phyloP scores from a whole-genome alignment of 371 early-diverging fungal species.

The Mortierella sp. region DNA sequence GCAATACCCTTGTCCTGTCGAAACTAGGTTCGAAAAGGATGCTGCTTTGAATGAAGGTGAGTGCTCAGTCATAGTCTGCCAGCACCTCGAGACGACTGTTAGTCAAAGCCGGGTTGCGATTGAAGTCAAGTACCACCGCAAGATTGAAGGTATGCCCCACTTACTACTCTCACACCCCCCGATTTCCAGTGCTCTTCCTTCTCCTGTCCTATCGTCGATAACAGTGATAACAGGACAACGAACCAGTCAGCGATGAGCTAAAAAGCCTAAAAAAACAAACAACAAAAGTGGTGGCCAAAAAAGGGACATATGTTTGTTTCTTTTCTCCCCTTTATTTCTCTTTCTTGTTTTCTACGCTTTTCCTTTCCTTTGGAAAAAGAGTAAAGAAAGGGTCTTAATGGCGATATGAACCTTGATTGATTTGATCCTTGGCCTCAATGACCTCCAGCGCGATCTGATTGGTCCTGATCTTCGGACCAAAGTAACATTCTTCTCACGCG shows the following conservation, averaged over 20 bases:
- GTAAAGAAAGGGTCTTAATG: background rate
- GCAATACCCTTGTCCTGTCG: background rate
- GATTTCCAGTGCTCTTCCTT: background rate
- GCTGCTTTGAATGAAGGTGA: constrained; percentile 61
- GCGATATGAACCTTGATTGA: constrained; percentile 26
- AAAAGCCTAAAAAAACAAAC: background rate
- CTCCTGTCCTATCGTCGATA: background rate
- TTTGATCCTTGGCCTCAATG: constrained; percentile 11
- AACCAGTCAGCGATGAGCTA: background rate
- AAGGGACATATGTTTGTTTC: background rate
- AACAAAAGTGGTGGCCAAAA: constrained; percentile 5
- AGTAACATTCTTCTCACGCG: constrained; percentile 8
- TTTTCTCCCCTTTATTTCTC: background rate
- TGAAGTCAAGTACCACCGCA: constrained; percentile 71
- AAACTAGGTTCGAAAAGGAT: constrained; percentile 67
- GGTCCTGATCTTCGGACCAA: constrained; percentile 15
- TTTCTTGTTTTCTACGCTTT: background rate
- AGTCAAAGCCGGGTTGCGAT: constrained; percentile 63
- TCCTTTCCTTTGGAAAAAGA: background rate
- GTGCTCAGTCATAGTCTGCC: constrained; percentile 61
- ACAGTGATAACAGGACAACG: background rate
- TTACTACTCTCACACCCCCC: background rate
- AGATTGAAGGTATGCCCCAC: constrained; percentile 69
- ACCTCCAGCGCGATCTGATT: constrained; percentile 19
- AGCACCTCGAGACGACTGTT: constrained; percentile 50